Evolutionary conservation across 2,329 filamentous ascomycete species (phyloP), one percentile per base, ranked within the genome.

Genomic region (Dactylella cylindrospora): DNA sequence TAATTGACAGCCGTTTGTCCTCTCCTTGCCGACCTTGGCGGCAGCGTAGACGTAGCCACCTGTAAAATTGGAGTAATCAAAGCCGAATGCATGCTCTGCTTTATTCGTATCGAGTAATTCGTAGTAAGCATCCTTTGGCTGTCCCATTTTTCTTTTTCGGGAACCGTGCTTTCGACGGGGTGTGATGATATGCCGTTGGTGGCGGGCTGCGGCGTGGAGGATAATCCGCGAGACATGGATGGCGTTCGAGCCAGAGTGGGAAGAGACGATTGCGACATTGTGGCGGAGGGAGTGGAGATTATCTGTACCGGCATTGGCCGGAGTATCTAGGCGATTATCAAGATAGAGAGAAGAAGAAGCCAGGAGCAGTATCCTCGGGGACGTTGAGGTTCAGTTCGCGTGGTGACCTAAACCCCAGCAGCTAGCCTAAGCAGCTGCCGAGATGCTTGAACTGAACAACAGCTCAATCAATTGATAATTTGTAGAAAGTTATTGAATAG

Each of bases 1-100:
- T 98, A 98, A 76, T 96, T 98, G 75, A 97, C 93, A 66, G 91
- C 88, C 26, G 88, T 93, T 1, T 93, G 97, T 55, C 93, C 93
- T 74, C 93, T 86, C 77, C 98, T 97, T 6, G 93, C 97, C n/a
- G 67, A 66, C 23, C 66, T 61, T 13, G 66, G 65, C 3, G 65
- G 65, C 23, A 68, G 47, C 26, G 67, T 66, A 1, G 60, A 65
- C 9, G 47, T 59, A 2, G 62, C 57, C 3, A 44, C 55, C 20
- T 54, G 51, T 10, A 67, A 65, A 3, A 65, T 65, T 9, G 68
- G 68, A 23, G 65, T 65, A 46, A 69, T 64, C 22, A 69, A 64
- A 20, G 67, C 66, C 6, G 67, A 67, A 15, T 65, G 57, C 39
- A 50, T 67, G 15, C 54, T 67, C 12, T 52, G 55, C 12, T 64